These are phyloP conservation scores for Fraxinus velutina DNA, from an alignment of 305 asterid genomes.

Conservation along the genomic window DNA sequence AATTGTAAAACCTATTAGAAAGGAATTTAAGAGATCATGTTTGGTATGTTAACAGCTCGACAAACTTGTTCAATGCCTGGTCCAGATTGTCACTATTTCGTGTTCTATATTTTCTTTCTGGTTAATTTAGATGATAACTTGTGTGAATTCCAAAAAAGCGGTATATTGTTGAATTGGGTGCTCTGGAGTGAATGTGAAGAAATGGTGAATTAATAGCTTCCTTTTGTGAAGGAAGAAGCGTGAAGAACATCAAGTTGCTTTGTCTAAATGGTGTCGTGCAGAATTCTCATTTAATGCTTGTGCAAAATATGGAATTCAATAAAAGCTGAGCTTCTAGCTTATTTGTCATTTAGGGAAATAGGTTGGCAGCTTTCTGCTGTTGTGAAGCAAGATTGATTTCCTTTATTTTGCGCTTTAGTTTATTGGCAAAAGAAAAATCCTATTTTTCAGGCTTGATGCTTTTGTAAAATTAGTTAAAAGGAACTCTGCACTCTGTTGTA, in stretches of 20 bases:
- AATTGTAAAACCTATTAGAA: not conserved
- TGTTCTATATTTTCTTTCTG: slow-evolving; percentile 10
- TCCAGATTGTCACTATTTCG: not conserved
- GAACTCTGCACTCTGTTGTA: not conserved
- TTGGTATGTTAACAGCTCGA: no score
- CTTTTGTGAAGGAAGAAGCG: not conserved
- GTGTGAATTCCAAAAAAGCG: not conserved
- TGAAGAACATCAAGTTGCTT: not conserved
- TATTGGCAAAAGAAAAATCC: not conserved
- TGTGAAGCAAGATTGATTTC: not conserved
- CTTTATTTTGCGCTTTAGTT: not conserved
- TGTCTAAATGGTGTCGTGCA: not conserved
- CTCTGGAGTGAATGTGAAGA: not conserved
- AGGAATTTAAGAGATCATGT: not conserved
- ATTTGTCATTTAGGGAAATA: not conserved
- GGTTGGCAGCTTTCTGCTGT: not conserved
- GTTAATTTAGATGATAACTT: not conserved
- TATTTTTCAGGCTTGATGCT: not conserved
- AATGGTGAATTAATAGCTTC: not conserved
- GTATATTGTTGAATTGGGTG: not conserved
- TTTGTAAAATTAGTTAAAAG: not conserved
- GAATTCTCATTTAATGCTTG: not conserved
- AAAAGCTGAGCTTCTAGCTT: not conserved
- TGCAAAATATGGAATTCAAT: not conserved
- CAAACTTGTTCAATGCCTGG: not conserved